A percentile compares a stretch with the other conserved stretches of the same genome.
phyloP scores from a whole-genome alignment of 179 eudicot genomes.

The Patellifolia procumbens region DNA sequence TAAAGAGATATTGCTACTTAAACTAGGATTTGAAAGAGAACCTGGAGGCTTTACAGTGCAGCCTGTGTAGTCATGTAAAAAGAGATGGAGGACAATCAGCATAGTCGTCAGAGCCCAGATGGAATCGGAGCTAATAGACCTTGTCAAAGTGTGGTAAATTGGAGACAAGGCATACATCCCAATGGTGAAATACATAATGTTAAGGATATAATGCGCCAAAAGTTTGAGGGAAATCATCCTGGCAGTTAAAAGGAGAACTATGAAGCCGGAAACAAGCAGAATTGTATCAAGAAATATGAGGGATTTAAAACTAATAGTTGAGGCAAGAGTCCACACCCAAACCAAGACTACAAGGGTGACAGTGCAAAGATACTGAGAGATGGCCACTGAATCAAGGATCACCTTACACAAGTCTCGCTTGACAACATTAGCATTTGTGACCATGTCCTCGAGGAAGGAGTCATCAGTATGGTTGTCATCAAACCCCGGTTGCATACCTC shows the following conservation, averaged over 20 bases:
- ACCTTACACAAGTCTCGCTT: constrained; percentile 70
- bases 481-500: constrained; percentile 95
- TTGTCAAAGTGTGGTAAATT: constrained; percentile 86
- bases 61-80: constrained; percentile 84
- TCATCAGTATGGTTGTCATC: constrained; percentile 87
- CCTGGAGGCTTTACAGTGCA: constrained; percentile 73
- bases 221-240: constrained; percentile 55
- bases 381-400: constrained; percentile 77
- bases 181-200: constrained; percentile 63
- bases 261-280: constrained; percentile 76
- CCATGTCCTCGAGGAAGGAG: constrained; percentile 89
- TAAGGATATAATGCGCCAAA: constrained; percentile 53
- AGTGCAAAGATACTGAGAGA: constrained; percentile 85
- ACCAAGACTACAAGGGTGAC: constrained; percentile 83
- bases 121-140: constrained; percentile 80
- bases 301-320: constrained; percentile 48
- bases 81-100: constrained; percentile 73
- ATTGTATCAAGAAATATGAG: constrained; percentile 70
- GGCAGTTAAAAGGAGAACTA: constrained; percentile 61
- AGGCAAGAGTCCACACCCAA: constrained; percentile 73
- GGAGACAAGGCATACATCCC: constrained; percentile 83
- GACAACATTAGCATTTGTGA: constrained; percentile 88
- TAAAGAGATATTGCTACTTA: constrained; percentile 69
- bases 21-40: constrained; percentile 51
- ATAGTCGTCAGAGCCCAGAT: constrained; percentile 74